Base-by-base conservation (phyloP, 106 monocot species). In the Allium cepa region DNA sequence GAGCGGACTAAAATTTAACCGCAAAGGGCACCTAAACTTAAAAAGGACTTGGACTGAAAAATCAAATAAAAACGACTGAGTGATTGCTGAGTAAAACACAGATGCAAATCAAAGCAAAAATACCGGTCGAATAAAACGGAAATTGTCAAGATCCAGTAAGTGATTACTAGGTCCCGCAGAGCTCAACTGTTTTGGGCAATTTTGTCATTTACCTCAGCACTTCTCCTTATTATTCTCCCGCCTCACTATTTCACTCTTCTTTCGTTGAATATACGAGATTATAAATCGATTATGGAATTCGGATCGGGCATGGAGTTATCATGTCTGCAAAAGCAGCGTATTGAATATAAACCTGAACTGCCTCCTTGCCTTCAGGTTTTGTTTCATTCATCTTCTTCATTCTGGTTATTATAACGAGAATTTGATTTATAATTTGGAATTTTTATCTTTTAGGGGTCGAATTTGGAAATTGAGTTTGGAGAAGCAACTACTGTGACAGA, bases 341-440 rank as follows among this genome's bases (percentile, higher is more conserved):
- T 69, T 73, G 68, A 64, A 46, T 78, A 77, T 61, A 1, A 22
- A 1, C 82, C 82, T 1, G 55, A 78, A 53, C 82, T 82, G 16
- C 82, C 82, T 10, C 73, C 69, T 27, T 82, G 70, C 50, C 73
- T 82, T 18, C 77, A 78, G 73, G 82, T 82, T 11, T 22, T n/a
- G 7, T 9, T 55, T 11, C 59, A 4, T 36, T 36, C 59, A 60
- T 60, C 13, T 55, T 3, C 3, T 2, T 55, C 53, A 8, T 15
- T 11, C 53, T 55, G 53, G 53, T 55, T 55, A 6, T 55, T 55
- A 55, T 12, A 2, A 55, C 53, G 53, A 55, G 11, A 11, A 15
- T 11, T 55, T 55, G 53, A 10, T 55, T 11, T 55, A 15, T 55
- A 55, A 60, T 46, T 59, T 7, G 17, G 28, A 15, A 7, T 47